Percentiles rank a stretch among this genome's conserved stretches.
These are phyloP conservation scores for Juncus effusus DNA, from an alignment of 176 grass and related monocot species.

Conservation along the genomic window DNA sequence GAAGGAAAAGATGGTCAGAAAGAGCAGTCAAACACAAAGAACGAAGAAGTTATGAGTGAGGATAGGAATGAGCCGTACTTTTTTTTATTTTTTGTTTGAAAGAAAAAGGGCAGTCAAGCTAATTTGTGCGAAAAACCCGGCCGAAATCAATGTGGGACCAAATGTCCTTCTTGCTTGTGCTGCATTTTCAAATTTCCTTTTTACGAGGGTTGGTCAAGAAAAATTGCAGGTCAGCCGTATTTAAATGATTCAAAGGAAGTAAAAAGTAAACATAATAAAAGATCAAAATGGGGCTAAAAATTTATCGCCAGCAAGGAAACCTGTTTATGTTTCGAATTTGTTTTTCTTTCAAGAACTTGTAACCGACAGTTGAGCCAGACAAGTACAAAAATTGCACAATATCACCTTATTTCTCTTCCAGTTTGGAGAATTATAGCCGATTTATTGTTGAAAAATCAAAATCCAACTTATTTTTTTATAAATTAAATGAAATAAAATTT, in stretches of 20 bases:
- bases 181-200: too few species aligned
- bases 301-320: too few species aligned
- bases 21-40: conserved; percentile 28
- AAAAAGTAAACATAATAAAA: too few species aligned
- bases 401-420: not conserved
- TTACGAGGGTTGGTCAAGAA: too few species aligned
- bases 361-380: not conserved
- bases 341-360: conserved; percentile 6
- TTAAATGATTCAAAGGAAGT: too few species aligned
- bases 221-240: too few species aligned
- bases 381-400: not conserved
- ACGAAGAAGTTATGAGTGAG: conserved; percentile 20
- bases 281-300: too few species aligned
- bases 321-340: not conserved
- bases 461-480: conserved; percentile 9
- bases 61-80: not conserved
- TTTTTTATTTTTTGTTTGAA: too few species aligned
- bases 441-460: conserved; percentile 16
- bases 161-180: too few species aligned
- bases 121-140: too few species aligned
- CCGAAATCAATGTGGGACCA: too few species aligned
- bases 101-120: too few species aligned
- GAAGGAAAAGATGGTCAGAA: not conserved
- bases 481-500: conserved; percentile 8
- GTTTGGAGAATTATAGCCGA: not conserved